Evolutionary conservation across 2,329 filamentous ascomycete species (phyloP), one percentile per base, ranked within the genome.

Genomic region (Aspergillus aculeatinus): DNA sequence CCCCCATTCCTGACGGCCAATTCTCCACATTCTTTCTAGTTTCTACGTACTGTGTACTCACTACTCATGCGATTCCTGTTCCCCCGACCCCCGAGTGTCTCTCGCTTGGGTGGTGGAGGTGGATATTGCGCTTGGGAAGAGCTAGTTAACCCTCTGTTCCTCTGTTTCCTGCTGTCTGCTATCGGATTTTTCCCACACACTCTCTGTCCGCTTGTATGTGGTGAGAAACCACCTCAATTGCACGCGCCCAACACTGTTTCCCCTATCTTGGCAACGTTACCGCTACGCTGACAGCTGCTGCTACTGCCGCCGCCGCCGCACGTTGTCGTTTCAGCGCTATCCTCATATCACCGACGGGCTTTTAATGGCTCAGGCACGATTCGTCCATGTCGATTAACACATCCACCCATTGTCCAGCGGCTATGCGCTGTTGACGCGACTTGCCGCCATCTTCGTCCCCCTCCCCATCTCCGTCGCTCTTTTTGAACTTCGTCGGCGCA

Each of bases 191-290:
- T 19, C 39, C 39, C 16, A 16, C 16, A 16, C 39, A 2, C 39
- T 29, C 7, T 51, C 42, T 51, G 31, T n/a, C 33, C 50, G 50
- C 33, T 60, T 25, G 48, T 58, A 52, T 60, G 57, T 57, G 55
- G 60, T 56, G 42, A n/a, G 23, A 51, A 51, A 58, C 55, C 57
- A 47, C 39, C 29, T 58, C 52, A 25, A 58, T 42, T 27, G 56
- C 54, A 64, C 62, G 62, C 63, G 60, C 60, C 57, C 42, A 27
- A 35, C 19, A 47, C 48, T 44, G 50, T 52, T 50, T 19, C 52
- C 62, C 63, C 51, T 61, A 54, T 59, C 62, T 66, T 66, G 64
- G 64, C 62, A 58, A 7, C 51, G 44, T 52, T 51, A 55, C 51
- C 55, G 57, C 49, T 58, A 55, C 55, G 58, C 49, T 58, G 48